phyloP scores from a whole-genome alignment of 805 yeast genomes.

The Schwanniomyces vanrijiae region DNA sequence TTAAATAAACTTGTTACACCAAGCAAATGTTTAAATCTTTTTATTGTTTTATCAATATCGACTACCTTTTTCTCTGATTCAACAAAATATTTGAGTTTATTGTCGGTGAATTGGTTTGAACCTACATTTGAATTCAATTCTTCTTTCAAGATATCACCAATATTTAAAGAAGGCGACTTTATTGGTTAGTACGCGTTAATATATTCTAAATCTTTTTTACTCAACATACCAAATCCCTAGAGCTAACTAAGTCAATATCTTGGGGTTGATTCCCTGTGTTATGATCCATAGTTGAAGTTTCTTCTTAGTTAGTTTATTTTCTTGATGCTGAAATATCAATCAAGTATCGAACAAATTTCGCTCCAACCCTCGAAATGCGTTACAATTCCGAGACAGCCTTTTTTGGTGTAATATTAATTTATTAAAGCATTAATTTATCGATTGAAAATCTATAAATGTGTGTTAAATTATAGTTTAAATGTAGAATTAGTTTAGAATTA shows the following conservation, averaged over 20 bases:
- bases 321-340: background rate
- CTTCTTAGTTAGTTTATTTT: background rate
- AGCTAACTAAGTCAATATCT: background rate
- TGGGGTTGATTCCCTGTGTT: constrained; percentile 3
- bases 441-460: no score
- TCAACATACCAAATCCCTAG: background rate
- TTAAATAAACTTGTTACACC: constrained; percentile 66
- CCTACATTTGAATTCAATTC: constrained; percentile 1
- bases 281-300: constrained; percentile 2
- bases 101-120: background rate
- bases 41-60: constrained; percentile 59
- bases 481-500: no score
- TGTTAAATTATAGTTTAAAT: no score
- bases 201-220: background rate
- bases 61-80: constrained; percentile 38
- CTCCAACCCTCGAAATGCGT: constrained; percentile 3
- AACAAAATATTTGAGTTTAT: constrained; percentile 28
- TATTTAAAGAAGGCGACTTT: constrained; percentile 4
- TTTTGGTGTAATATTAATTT: no score
- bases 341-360: constrained; percentile 3
- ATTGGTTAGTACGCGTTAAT: constrained; percentile 2
- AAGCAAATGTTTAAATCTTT: constrained; percentile 64
- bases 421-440: no score
- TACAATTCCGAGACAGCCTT: background rate
- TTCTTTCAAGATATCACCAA: constrained; percentile 6